Evolutionary conservation across 805 yeast species (phyloP), one percentile per base, ranked within the genome.

Genomic region (Isabelozyma heimii): DNA sequence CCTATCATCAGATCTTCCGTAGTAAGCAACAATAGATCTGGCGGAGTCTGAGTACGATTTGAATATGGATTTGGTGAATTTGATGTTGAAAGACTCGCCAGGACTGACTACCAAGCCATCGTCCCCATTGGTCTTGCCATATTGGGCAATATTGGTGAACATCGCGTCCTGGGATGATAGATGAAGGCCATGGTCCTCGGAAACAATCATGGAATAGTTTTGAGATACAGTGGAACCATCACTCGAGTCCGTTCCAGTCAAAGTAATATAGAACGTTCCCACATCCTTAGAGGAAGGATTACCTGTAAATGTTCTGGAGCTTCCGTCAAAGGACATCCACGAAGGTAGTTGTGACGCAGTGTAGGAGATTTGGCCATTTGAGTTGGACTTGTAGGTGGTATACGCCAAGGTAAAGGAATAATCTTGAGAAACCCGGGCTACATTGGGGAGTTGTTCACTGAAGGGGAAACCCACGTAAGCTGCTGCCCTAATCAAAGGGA

Each of bases 371-470:
- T 67, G 45, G 15, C 73, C 75, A 20, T 66, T 67, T 43, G 70
- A 62, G 41, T 63, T 54, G 2, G 75, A 62, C 38, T 67, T 61
- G 65, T 80, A 90, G 2, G 98, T 92, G 56, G 84, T 82, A 50
- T 79, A 70, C 47, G 91, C 84, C 40, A 92, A 67, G 37, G 84
- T 76, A 67, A 89, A 92, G 15, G 70, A 56, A 67, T 85, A 92
- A 2, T 63, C 56, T 56, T 81, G 74, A 50, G 81, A 81, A 13
- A 82, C 80, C 49, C 95, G 77, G 4, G 96, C 98, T 12, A 94
- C 89, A 33, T 90, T 86, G 5, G 98, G 98, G 17, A 84, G 76
- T 69, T 92, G 99, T 62, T 83, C 83, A 54, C 79, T 69, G 62
- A 91, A 82, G n/a, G 96, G 91, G 73, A 85, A 89, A 42, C 87